These are phyloP conservation scores for Benincasa hispida DNA, from an alignment of 306 rosid species.

Conservation along the genomic window DNA sequence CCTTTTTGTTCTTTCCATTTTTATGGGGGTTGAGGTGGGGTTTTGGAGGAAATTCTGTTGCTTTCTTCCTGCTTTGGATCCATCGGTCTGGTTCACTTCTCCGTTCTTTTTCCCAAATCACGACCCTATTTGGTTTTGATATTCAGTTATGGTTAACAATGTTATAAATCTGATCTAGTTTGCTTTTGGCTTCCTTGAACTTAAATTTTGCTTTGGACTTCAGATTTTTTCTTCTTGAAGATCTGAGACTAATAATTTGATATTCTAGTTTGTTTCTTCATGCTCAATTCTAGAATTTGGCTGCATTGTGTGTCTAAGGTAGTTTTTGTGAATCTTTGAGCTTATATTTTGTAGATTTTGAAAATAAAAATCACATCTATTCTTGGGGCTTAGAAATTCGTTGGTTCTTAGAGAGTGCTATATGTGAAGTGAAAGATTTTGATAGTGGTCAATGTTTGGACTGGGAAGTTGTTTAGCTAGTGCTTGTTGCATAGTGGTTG, in stretches of 20 bases:
- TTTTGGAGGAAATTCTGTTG: not conserved
- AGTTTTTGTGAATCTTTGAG: not conserved
- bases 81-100: not conserved
- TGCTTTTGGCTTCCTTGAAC: not conserved
- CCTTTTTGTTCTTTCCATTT: not conserved
- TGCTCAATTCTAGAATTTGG: not conserved
- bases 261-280: not conserved
- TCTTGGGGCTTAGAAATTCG: not conserved
- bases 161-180: not conserved
- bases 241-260: not conserved
- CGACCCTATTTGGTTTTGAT: not conserved
- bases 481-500: not conserved
- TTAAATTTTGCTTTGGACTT: not conserved
- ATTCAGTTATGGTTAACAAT: not conserved
- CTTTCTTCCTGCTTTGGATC: not conserved
- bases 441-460: not conserved
- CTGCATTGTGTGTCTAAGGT: not conserved
- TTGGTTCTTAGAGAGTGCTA: not conserved
- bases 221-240: not conserved
- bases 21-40: not conserved
- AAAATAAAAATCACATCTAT: not conserved
- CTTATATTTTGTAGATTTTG: not conserved
- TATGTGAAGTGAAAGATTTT: not conserved
- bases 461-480: not conserved
- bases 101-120: not conserved